phyloP scores from a whole-genome alignment of 2,329 filamentous ascomycete genomes.

The Pleochaeta shiraiana region DNA sequence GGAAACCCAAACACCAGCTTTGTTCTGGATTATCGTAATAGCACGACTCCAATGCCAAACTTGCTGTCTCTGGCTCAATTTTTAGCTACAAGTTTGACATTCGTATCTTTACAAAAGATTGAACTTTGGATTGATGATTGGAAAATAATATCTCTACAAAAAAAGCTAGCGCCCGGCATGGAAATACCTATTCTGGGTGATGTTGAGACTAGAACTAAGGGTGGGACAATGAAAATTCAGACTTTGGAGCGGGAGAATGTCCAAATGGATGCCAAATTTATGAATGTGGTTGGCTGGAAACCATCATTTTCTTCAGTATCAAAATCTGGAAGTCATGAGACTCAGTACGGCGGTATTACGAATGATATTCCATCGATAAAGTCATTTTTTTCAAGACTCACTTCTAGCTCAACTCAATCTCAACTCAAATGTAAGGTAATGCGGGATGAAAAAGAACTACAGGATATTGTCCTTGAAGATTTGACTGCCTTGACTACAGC shows the following conservation, averaged over 20 bases:
- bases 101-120: constrained; percentile 71
- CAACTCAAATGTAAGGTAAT: constrained; percentile 31
- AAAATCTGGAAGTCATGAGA: constrained; percentile 14
- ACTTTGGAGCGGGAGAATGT: constrained; percentile 69
- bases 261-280: constrained; percentile 79
- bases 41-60: constrained; percentile 67
- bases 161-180: constrained; percentile 64
- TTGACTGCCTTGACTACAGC: constrained; percentile 48
- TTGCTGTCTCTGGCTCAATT: constrained; percentile 79
- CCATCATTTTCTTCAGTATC: constrained; percentile 25
- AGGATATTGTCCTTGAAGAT: constrained; percentile 45
- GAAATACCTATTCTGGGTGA: constrained; percentile 54
- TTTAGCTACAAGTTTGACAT: constrained; percentile 82
- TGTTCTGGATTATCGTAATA: constrained; percentile 80
- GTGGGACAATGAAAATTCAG: constrained; percentile 69
- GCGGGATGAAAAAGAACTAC: constrained; percentile 38
- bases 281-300: constrained; percentile 76
- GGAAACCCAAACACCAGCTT: constrained; percentile 63
- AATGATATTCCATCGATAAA: constrained; percentile 40
- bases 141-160: constrained; percentile 54
- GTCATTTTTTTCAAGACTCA: constrained; percentile 64
- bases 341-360: constrained; percentile 24
- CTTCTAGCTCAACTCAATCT: constrained; percentile 30
- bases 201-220: constrained; percentile 62
- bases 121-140: constrained; percentile 84